Conservation (phyloP, 768 basidiomycete species). For the Dentipellis fragilis region DNA sequence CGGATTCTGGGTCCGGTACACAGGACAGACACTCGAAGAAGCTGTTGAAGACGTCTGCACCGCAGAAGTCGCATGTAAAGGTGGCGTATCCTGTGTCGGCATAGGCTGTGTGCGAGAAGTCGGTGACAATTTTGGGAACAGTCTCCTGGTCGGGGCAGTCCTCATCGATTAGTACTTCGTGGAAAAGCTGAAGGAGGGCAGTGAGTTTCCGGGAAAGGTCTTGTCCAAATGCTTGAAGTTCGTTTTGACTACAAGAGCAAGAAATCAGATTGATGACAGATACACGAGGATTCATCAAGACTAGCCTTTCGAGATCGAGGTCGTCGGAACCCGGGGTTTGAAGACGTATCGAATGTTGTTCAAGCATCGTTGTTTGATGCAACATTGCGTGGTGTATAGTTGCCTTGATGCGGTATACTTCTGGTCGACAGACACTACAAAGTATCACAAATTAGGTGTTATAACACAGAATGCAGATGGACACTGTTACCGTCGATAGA, state of each 20-base stretch:
- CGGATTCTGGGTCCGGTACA: background rate
- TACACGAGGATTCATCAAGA: no score
- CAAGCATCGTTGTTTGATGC: constrained; percentile 21
- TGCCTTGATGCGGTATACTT: constrained; percentile 67
- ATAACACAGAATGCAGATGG: background rate
- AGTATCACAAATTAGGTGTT: background rate
- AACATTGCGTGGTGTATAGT: constrained; percentile 48
- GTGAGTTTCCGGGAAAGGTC: constrained; percentile 18
- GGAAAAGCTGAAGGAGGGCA: constrained; percentile 35
- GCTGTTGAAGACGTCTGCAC: constrained; percentile 71
- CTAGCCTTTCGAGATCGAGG: no score
- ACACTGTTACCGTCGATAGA: constrained; percentile 58
- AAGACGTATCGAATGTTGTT: constrained; percentile 1
- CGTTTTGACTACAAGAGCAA: background rate
- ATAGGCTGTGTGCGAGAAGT: constrained; percentile 12
- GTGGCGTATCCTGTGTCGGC: constrained; percentile 8
- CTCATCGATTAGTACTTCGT: constrained; percentile 43
- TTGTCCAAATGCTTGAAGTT: background rate
- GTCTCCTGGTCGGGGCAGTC: constrained; percentile 15
- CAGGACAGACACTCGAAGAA: constrained; percentile 65
- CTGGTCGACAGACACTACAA: constrained; percentile 65
- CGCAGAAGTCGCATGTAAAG: constrained; percentile 69
- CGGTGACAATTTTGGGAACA: constrained; percentile 2
- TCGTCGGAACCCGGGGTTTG: background rate
- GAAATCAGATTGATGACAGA: no score